Percentiles rank a stretch among this genome's conserved stretches.
Conservation (phyloP, 1,284 basidiomycete species). For the Lignosus rhinocerotis region DNA sequence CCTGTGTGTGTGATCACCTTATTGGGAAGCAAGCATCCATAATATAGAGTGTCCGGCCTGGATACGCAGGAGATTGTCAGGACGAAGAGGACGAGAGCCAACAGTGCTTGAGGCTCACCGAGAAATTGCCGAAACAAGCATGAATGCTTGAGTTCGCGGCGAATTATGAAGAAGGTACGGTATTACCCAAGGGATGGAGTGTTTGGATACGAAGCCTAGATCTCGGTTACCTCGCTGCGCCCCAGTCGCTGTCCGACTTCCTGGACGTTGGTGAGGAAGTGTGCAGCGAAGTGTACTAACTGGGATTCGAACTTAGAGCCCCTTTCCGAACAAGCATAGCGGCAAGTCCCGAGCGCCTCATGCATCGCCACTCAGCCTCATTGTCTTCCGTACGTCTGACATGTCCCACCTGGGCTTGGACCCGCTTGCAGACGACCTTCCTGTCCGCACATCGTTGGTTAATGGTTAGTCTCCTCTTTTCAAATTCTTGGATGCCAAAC, state of each 20-base stretch:
- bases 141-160: neutral
- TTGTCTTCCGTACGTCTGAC: too few relatives aligned
- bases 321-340: too few relatives aligned
- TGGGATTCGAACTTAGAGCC: neutral
- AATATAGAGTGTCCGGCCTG: slow-evolving; percentile 1
- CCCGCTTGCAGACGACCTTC: too few relatives aligned
- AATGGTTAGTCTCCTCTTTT: too few relatives aligned
- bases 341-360: too few relatives aligned
- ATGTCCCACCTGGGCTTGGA: too few relatives aligned
- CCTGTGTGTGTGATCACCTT: neutral
- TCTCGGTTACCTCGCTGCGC: neutral
- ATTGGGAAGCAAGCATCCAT: slow-evolving; percentile 4
- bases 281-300: neutral
- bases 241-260: neutral
- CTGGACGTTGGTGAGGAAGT: neutral
- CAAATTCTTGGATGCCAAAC: too few relatives aligned
- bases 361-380: too few relatives aligned
- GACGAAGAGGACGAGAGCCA: neutral
- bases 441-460: too few relatives aligned
- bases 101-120: slow-evolving; percentile 14
- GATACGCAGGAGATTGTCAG: slow-evolving; percentile 8
- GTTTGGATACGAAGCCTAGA: neutral
- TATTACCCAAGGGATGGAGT: neutral
- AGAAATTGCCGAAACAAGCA: slow-evolving; percentile 13
- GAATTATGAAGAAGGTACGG: neutral